phyloP scores from a whole-genome alignment of 2,329 filamentous ascomycete species.

The Calonectria hawksworthii region DNA sequence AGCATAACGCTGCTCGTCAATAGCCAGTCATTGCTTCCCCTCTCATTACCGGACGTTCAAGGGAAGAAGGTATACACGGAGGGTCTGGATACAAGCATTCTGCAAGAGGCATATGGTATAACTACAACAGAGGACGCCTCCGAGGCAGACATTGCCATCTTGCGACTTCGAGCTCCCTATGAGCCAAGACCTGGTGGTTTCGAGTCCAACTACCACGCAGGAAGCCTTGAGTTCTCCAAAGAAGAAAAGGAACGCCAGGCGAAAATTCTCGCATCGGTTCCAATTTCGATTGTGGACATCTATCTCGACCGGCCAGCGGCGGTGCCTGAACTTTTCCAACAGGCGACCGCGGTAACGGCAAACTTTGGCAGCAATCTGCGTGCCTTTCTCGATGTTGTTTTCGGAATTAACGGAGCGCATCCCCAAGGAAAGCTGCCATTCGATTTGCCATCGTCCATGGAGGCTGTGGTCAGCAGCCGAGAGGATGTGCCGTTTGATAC shows the following conservation, averaged over 20 bases:
- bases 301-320: conserved; percentile 58
- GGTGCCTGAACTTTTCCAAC: conserved; percentile 56
- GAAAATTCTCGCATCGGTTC: conserved; percentile 53
- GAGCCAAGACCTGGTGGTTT: conserved; percentile 54
- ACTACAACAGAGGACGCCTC: conserved; percentile 51
- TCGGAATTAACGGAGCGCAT: conserved; percentile 47
- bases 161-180: conserved; percentile 56
- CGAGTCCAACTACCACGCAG: conserved; percentile 55
- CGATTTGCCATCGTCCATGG: conserved; percentile 60
- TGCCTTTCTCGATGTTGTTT: conserved; percentile 60
- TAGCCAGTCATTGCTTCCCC: conserved; percentile 39
- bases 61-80: conserved; percentile 43
- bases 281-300: conserved; percentile 58
- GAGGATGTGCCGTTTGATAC: conserved; percentile 50
- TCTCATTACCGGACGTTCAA: conserved; percentile 10
- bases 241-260: conserved; percentile 44
- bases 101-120: conserved; percentile 43
- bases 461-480: conserved; percentile 53
- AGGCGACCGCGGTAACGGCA: conserved; percentile 55
- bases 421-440: conserved; percentile 55
- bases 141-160: conserved; percentile 57
- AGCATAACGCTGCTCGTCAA: conserved; percentile 44
- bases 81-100: conserved; percentile 29
- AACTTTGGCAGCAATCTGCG: conserved; percentile 57
- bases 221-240: conserved; percentile 56